Percentiles rank a stretch among this genome's conserved stretches.
These are phyloP conservation scores for Cadophora sp. DNA, from an alignment of 2,329 filamentous ascomycete genomes.

Conservation along the genomic window DNA sequence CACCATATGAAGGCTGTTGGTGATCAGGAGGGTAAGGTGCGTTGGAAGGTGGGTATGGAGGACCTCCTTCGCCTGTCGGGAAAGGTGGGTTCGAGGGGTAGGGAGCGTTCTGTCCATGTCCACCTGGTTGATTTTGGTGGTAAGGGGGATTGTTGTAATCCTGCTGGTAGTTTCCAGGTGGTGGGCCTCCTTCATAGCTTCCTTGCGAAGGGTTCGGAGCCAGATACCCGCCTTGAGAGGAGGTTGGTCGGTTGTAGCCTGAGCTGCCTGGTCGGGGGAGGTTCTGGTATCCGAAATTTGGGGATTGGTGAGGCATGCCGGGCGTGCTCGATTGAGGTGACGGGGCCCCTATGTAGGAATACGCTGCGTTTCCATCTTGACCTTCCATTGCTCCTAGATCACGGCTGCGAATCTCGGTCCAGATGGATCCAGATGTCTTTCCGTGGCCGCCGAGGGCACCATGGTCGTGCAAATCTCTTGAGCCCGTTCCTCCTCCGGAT, in stretches of 20 bases:
- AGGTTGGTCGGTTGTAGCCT: slow-evolving; percentile 33
- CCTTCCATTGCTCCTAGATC: slow-evolving; percentile 63
- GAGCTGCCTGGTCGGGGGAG: slow-evolving; percentile 25
- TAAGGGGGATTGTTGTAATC: slow-evolving; percentile 19
- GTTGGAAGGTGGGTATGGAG: slow-evolving; percentile 11
- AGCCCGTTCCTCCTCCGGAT: slow-evolving; percentile 40
- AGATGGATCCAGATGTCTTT: slow-evolving; percentile 64
- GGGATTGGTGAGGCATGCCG: slow-evolving; percentile 27
- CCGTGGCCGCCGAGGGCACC: slow-evolving; percentile 53
- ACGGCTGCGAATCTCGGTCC: slow-evolving; percentile 65
- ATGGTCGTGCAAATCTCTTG: slow-evolving; percentile 43
- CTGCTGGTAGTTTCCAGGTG: slow-evolving; percentile 29
- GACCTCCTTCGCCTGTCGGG: slow-evolving; percentile 12
- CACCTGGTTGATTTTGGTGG: slow-evolving; percentile 9
- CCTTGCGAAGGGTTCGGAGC: slow-evolving; percentile 31
- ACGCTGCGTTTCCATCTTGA: slow-evolving; percentile 49
- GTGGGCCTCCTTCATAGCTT: slow-evolving; percentile 32
- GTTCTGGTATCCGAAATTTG: slow-evolving; percentile 41
- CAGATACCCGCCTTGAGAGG: slow-evolving; percentile 36
- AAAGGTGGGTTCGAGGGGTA: slow-evolving; percentile 9
- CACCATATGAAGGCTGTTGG: slow-evolving; percentile 28
- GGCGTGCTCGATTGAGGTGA: slow-evolving; percentile 38
- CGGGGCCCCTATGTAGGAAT: slow-evolving; percentile 30
- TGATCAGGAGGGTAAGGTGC: slow-evolving; percentile 19
- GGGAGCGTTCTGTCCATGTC: not conserved